phyloP scores from a whole-genome alignment of 495 filamentous ascomycete species.

The Aspergillus panamensis region DNA sequence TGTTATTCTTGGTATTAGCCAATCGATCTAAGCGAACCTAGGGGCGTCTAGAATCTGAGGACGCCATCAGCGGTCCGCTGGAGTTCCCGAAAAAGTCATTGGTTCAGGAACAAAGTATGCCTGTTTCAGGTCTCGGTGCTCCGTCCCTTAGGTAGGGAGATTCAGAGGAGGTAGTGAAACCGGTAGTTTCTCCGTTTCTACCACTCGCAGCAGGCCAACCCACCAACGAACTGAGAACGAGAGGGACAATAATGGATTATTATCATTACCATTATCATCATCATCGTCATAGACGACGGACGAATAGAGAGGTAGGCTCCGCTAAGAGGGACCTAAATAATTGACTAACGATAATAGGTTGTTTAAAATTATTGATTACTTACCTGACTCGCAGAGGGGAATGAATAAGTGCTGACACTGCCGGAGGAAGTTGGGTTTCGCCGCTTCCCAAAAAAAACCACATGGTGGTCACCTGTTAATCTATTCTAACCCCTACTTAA shows the following conservation, averaged over 20 bases:
- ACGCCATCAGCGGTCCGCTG: neutral
- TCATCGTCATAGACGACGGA: neutral
- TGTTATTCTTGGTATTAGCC: slow-evolving; percentile 6
- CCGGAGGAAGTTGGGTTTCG: no score
- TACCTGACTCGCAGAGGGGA: neutral
- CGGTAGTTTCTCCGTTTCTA: neutral
- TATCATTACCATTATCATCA: neutral
- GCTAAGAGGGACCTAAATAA: neutral
- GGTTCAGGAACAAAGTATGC: neutral
- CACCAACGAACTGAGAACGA: neutral
- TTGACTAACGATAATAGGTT: neutral
- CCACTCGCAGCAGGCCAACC: neutral
- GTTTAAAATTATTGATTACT: neutral
- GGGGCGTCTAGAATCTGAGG: neutral
- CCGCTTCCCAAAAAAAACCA: neutral
- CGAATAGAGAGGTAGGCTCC: neutral
- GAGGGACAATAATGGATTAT: no score
- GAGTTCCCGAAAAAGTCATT: neutral
- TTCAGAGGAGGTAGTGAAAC: no score
- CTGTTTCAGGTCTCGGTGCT: neutral
- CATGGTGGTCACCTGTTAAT: neutral
- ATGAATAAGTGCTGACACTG: neutral
- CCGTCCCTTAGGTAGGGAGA: no score
- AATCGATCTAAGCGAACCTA: neutral
- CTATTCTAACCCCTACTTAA: neutral